A percentile compares a stretch with the other conserved stretches of the same genome.
Conservation (phyloP, 2,329 filamentous ascomycete species). For the Ophiostoma sp. region DNA sequence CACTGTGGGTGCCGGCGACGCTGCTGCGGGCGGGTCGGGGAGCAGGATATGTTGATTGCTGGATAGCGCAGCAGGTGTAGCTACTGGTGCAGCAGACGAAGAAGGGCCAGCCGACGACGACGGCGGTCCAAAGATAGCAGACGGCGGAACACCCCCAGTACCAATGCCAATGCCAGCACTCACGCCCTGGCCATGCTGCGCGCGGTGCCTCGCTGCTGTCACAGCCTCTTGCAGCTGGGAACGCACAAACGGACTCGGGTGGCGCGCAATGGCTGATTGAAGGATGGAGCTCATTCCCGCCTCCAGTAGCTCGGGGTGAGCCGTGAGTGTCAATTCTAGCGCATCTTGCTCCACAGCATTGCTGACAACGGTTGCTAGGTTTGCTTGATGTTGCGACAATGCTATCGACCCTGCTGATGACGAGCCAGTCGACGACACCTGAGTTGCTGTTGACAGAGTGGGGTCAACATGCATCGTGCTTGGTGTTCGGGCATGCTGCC, state of each 20-base stretch:
- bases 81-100: too few species aligned
- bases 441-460: background rate
- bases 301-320: slow-evolving; percentile 44
- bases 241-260: slow-evolving; percentile 31
- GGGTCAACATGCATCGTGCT: slow-evolving; percentile 19
- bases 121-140: too few species aligned
- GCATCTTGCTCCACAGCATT: slow-evolving; percentile 38
- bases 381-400: background rate
- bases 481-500: background rate
- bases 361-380: background rate
- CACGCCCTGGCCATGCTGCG: too few species aligned
- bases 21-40: too few species aligned
- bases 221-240: background rate
- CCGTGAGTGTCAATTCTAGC: slow-evolving; percentile 42
- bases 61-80: too few species aligned
- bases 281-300: slow-evolving; percentile 43
- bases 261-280: slow-evolving; percentile 47
- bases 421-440: background rate
- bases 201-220: background rate
- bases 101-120: too few species aligned
- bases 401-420: too few species aligned
- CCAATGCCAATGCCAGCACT: too few species aligned
- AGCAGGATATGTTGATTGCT: too few species aligned
- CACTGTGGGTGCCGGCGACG: too few species aligned
- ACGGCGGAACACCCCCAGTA: too few species aligned